Evolutionary conservation across 148 eudicot genomes (phyloP), one percentile per base, ranked within the genome.

Genomic region (Rhododendron ferrugineum): DNA sequence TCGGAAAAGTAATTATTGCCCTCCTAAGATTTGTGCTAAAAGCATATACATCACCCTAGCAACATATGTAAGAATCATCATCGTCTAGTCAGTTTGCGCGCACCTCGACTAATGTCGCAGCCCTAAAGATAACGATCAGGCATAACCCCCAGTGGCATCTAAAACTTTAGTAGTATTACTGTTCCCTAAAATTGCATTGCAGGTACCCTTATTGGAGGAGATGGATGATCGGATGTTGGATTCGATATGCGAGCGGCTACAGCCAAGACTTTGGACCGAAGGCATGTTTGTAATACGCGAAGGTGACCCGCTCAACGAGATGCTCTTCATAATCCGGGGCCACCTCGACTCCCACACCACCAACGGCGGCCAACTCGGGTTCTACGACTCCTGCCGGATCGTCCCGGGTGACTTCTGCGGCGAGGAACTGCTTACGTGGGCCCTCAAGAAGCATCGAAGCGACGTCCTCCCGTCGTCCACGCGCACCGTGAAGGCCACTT

Each of bases 381-480:
- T 95, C 84, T 95, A 94, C 90, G 92, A 95, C 85, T 90, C 94
- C 0, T 93, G 90, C 52, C 73, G 82, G 2, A 88, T 95, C 3
- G 91, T 92, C 4, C 90, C 97, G 0, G 94, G 96, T 0, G 96
- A 94, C 88, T 95, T 95, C 79, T 95, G 98, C 60, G 96, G 98
- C 15, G 97, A 95, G 72, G 98, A 95, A 83, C 90, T 95, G 11
- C 91, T 95, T 7, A 94, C 94, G 13, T 95, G 98, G 98, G 98
- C 94, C 2, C 88, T 95, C 0, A 93, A 90, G 68, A 94, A 94
- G 0, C 88, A 92, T 1, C 92, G 93, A 0, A 85, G 90, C 6
- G 84, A 86, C 37, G 87, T 89, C 87, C 92, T 95, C 52, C 98
- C 98, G 0, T 94, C 95, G 10, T 95, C 98, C 42, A 94, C 98